Percentiles rank a stretch among this genome's conserved stretches.
These are phyloP conservation scores for Trametes polyzona DNA, from an alignment of 1,284 basidiomycete species.

Conservation along the genomic window DNA sequence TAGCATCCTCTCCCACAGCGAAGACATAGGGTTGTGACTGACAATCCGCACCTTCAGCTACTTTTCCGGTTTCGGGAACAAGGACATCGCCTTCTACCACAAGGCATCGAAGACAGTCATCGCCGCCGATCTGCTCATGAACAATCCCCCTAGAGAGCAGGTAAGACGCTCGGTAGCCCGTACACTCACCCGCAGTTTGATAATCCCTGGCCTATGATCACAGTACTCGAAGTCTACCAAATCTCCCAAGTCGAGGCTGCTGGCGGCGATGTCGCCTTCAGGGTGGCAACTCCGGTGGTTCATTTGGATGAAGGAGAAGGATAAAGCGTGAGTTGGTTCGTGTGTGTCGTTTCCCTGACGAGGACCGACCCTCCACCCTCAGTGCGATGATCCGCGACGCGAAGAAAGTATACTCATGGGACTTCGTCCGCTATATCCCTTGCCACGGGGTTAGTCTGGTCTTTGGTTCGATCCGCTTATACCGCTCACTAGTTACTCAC, in stretches of 20 bases:
- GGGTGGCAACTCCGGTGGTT: constrained; percentile 42
- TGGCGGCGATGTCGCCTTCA: constrained; percentile 41
- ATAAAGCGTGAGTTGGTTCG: constrained; percentile 41
- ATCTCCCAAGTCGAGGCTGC: constrained; percentile 30
- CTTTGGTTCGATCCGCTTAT: background rate
- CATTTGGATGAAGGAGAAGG: constrained; percentile 39
- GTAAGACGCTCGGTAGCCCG: constrained; percentile 39
- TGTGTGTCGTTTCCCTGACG: background rate
- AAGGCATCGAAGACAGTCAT: constrained; percentile 74
- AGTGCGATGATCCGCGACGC: constrained; percentile 45
- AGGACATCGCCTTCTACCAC: constrained; percentile 89
- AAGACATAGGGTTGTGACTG: no score
- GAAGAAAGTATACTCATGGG: constrained; percentile 49
- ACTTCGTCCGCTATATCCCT: constrained; percentile 62
- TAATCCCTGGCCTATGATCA: no score
- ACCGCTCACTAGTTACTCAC: background rate
- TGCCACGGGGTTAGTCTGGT: constrained; percentile 50
- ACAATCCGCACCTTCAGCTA: no score
- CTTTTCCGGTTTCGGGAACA: constrained; percentile 78
- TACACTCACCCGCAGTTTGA: background rate
- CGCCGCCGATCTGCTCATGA: constrained; percentile 86
- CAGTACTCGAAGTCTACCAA: constrained; percentile 36
- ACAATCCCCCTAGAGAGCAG: constrained; percentile 84
- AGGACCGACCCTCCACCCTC: background rate
- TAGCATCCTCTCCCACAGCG: constrained; percentile 6